These are phyloP conservation scores for Ustilago trichophora DNA, from an alignment of 1,284 basidiomycete species.

Conservation along the genomic window DNA sequence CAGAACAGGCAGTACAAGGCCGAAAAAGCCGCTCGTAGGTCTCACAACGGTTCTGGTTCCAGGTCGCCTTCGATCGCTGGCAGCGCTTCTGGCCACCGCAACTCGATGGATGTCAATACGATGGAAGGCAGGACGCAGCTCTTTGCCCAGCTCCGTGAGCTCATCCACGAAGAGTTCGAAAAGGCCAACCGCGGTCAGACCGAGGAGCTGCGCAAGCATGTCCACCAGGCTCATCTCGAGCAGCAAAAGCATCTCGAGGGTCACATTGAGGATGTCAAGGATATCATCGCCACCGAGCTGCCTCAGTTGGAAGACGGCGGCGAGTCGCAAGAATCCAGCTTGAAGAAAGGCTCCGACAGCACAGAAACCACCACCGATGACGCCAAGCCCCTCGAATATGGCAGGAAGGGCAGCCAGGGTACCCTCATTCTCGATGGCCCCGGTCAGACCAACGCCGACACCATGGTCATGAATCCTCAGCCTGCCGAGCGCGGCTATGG, in stretches of 20 bases:
- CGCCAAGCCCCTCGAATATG: constrained; percentile 9
- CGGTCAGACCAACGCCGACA: background rate
- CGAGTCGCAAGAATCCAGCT: constrained; percentile 1
- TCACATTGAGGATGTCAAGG: constrained; percentile 23
- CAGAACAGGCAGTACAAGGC: constrained; percentile 37
- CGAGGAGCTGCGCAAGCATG: constrained; percentile 37
- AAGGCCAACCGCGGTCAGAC: constrained; percentile 44
- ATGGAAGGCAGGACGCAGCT: constrained; percentile 32
- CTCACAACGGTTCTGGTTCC: constrained; percentile 25
- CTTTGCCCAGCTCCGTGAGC: constrained; percentile 33
- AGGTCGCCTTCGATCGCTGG: constrained; percentile 20
- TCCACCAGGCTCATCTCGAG: constrained; percentile 21
- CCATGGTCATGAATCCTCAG: constrained; percentile 19
- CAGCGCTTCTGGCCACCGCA: constrained; percentile 1
- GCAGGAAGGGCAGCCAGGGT: constrained; percentile 19
- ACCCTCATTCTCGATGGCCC: constrained; percentile 1
- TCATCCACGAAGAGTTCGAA: constrained; percentile 50
- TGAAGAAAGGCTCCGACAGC: constrained; percentile 4
- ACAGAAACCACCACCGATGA: constrained; percentile 17
- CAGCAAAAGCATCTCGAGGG: constrained; percentile 23
- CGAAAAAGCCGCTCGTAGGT: constrained; percentile 26
- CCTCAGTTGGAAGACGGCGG: background rate
- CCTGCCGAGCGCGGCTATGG: constrained; percentile 26
- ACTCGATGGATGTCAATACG: constrained; percentile 39
- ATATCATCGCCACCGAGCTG: constrained; percentile 16